phyloP scores from a whole-genome alignment of 1,139 yeast genomes.

The Suhomyces atakaporum region DNA sequence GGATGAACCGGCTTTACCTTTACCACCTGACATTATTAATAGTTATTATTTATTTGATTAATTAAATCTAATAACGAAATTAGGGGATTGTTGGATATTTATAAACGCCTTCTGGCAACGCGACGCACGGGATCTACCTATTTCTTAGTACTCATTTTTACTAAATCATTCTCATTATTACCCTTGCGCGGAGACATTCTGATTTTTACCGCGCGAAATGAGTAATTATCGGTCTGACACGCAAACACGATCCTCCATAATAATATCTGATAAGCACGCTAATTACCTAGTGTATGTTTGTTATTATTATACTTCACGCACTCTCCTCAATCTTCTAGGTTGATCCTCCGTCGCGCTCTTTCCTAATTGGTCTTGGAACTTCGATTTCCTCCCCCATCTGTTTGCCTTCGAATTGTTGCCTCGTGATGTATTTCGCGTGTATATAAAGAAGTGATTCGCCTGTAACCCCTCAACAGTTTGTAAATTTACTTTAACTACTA shows the following conservation, averaged over 20 bases:
- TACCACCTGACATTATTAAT: slow-evolving; percentile 51
- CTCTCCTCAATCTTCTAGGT: slow-evolving; percentile 7
- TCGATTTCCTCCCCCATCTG: neutral
- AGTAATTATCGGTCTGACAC: slow-evolving; percentile 9
- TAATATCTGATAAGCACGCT: slow-evolving; percentile 1
- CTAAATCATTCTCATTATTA: slow-evolving; percentile 8
- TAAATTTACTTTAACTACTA: slow-evolving; percentile 1
- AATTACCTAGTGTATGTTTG: slow-evolving; percentile 2
- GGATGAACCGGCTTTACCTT: slow-evolving; percentile 55
- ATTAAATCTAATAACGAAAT: neutral
- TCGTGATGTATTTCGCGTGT: slow-evolving; percentile 10
- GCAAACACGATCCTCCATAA: slow-evolving; percentile 1
- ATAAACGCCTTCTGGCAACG: slow-evolving; percentile 5
- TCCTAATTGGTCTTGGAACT: slow-evolving; percentile 6
- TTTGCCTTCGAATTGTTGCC: slow-evolving; percentile 1
- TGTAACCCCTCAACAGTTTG: slow-evolving; percentile 6
- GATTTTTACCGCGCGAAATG: slow-evolving; percentile 8
- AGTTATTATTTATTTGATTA: slow-evolving; percentile 15
- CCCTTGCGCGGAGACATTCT: slow-evolving; percentile 10
- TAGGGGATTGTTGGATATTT: slow-evolving; percentile 9
- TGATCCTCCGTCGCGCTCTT: slow-evolving; percentile 6
- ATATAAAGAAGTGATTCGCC: slow-evolving; percentile 9
- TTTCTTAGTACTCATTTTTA: slow-evolving; percentile 5
- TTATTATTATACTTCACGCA: slow-evolving; percentile 5
- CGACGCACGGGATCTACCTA: slow-evolving; percentile 1